These are phyloP conservation scores for Penicillium samsonianum DNA, from an alignment of 495 filamentous ascomycete genomes.

Conservation along the genomic window DNA sequence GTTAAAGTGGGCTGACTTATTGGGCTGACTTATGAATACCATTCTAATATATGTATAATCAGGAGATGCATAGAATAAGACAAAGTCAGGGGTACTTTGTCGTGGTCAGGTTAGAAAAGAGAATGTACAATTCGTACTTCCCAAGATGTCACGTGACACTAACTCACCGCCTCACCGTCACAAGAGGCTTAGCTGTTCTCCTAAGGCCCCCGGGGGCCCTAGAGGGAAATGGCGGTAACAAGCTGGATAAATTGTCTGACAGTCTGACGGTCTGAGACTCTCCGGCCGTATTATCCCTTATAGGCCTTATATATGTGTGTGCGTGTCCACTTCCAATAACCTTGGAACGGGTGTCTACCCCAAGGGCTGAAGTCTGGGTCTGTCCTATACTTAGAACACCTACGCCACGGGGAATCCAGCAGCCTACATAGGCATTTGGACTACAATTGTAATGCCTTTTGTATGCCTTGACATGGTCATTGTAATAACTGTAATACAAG, in stretches of 20 bases:
- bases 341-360: slow-evolving; percentile 2
- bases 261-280: neutral
- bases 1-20: neutral
- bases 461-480: neutral
- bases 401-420: slow-evolving; percentile 9
- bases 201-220: no score
- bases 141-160: neutral
- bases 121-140: neutral
- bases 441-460: slow-evolving; percentile 1
- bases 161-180: slow-evolving; percentile 14
- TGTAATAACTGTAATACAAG: slow-evolving; percentile 11
- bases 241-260: neutral
- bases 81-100: neutral
- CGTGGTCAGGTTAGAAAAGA: neutral
- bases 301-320: neutral
- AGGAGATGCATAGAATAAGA: neutral
- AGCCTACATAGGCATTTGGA: neutral
- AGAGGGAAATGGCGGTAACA: slow-evolving; percentile 19
- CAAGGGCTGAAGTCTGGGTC: slow-evolving; percentile 4
- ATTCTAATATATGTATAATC: neutral
- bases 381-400: slow-evolving; percentile 34
- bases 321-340: slow-evolving; percentile 1
- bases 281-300: slow-evolving; percentile 1
- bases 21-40: no score
- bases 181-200: neutral